Conservation (phyloP, 352 stramenopile species). For the Phytophthora colocasiae region DNA sequence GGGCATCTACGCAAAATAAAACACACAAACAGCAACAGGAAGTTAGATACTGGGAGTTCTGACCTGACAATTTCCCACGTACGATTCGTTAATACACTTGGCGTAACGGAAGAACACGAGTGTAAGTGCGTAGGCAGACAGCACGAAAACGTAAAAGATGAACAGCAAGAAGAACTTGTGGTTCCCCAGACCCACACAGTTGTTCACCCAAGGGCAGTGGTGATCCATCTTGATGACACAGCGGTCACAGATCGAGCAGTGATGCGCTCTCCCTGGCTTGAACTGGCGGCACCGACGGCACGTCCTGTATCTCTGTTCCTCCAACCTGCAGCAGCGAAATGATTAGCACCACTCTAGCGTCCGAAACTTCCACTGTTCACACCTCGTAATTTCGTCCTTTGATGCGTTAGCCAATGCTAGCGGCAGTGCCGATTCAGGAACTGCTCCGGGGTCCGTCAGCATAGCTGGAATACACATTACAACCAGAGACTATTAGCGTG, state of each 20-base stretch:
- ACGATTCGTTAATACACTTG: conserved; percentile 87
- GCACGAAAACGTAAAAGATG: conserved; percentile 94
- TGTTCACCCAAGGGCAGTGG: conserved; percentile 99
- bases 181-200: conserved; percentile 99
- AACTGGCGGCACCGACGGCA: conserved; percentile 95
- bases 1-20: conserved; percentile 50
- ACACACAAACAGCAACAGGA: background rate
- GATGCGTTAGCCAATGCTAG: conserved; percentile 72
- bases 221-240: conserved; percentile 99
- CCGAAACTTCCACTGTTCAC: conserved; percentile 3
- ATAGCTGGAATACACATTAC: conserved; percentile 79
- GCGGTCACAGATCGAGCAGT: conserved; percentile 96
- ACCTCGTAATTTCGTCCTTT: conserved; percentile 81
- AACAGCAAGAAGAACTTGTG: conserved; percentile 97
- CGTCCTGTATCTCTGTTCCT: conserved; percentile 86
- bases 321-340: conserved; percentile 51
- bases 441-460: conserved; percentile 97
- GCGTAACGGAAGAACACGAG: conserved; percentile 93
- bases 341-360: conserved; percentile 7
- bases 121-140: conserved; percentile 94
- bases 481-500: conserved; percentile 5
- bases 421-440: conserved; percentile 94
- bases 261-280: conserved; percentile 96
- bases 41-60: conserved; percentile 3
- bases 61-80: conserved; percentile 23